Evolutionary conservation across 2,329 filamentous ascomycete genomes (phyloP).

Genomic region (Hypocreales sp.): DNA sequence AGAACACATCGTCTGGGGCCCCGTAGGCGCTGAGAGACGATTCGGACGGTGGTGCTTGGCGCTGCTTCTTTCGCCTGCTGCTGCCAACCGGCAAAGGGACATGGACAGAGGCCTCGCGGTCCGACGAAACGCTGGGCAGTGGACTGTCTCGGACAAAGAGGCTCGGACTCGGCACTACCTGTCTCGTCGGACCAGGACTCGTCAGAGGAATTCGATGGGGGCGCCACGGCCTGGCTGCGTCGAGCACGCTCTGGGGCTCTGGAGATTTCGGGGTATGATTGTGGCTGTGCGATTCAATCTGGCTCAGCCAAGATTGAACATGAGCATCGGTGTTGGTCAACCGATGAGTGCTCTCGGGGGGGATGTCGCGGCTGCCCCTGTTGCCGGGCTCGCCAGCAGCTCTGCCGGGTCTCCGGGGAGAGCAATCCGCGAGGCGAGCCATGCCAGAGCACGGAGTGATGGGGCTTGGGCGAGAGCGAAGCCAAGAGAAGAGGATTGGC

Average conservation of each 20-base stretch:
- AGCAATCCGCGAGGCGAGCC: no score
- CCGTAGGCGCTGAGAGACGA: neutral
- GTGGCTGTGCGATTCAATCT: neutral
- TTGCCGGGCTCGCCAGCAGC: no score
- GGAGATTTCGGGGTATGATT: no score
- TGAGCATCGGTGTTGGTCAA: no score
- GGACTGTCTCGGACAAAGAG: slow-evolving; percentile 2
- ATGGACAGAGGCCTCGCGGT: neutral
- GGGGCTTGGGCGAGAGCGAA: no score
- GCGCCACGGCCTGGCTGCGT: slow-evolving; percentile 1
- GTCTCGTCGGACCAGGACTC: neutral
- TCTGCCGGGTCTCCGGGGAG: no score
- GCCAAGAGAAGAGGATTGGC: no score
- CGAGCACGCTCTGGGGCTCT: no score
- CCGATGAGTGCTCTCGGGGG: no score
- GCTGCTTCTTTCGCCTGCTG: neutral
- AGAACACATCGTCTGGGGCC: neutral
- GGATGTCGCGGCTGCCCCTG: no score
- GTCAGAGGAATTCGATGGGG: neutral
- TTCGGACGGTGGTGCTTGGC: neutral
- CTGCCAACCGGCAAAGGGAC: no score
- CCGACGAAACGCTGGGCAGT: slow-evolving; percentile 1
- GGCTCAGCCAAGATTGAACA: slow-evolving; percentile 1
- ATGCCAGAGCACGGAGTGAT: no score
- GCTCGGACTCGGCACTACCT: slow-evolving; percentile 1